These are phyloP conservation scores for Aureobasidium sp. DNA, from an alignment of 2,329 filamentous ascomycete genomes.

Conservation along the genomic window DNA sequence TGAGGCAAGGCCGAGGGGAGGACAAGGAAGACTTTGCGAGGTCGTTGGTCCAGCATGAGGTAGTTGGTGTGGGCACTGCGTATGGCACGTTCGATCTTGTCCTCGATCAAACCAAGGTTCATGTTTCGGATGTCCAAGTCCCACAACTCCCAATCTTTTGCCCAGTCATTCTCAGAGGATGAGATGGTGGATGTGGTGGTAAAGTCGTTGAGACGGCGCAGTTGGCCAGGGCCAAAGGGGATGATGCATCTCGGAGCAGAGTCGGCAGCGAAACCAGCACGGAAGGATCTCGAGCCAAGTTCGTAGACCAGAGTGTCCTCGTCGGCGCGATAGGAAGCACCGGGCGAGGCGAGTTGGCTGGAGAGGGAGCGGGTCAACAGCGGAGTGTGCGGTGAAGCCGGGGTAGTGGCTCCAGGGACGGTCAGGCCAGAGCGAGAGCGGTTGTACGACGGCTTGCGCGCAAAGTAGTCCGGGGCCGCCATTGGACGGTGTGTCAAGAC, in stretches of 20 bases:
- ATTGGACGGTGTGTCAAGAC: too few relatives aligned
- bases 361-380: conserved; percentile 52
- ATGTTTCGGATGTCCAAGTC: conserved; percentile 60
- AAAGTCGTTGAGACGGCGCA: conserved; percentile 73
- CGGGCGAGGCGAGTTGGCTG: conserved; percentile 49
- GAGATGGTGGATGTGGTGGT: conserved; percentile 41
- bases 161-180: conserved; percentile 54
- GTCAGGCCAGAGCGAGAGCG: background rate
- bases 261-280: conserved; percentile 81
- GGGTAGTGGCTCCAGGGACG: conserved; percentile 41
- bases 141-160: conserved; percentile 65
- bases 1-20: conserved; percentile 71
- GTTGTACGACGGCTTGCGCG: conserved; percentile 7
- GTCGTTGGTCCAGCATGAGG: conserved; percentile 56
- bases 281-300: conserved; percentile 67
- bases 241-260: conserved; percentile 61
- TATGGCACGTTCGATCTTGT: conserved; percentile 76
- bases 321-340: conserved; percentile 46
- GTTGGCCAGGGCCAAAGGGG: conserved; percentile 64
- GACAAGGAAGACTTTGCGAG: conserved; percentile 61
- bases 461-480: conserved; percentile 11
- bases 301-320: conserved; percentile 82
- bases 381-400: conserved; percentile 47
- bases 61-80: conserved; percentile 75
- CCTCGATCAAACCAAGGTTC: conserved; percentile 71